Evolutionary conservation across 139 green algal genomes (phyloP).

Genomic region (Chlamydomonas urium): DNA sequence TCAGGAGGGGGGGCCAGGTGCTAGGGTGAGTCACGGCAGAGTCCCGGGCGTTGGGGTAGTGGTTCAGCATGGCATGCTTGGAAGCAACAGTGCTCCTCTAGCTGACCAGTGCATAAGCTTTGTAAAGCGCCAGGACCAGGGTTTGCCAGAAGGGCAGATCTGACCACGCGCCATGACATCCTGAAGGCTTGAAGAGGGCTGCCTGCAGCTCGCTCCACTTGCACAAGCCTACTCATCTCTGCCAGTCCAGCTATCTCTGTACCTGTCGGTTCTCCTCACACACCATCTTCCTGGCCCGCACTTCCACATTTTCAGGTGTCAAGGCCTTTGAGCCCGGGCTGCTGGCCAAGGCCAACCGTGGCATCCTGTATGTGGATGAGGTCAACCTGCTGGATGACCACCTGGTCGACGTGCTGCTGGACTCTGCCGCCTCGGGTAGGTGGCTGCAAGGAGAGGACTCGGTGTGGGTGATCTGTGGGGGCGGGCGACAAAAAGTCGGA

Average conservation of each 20-base stretch:
- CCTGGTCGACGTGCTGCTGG: constrained; percentile 80
- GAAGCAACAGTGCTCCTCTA: not conserved
- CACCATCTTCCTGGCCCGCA: no score
- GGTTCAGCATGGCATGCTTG: not conserved
- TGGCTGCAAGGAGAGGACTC: not conserved
- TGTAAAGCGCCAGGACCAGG: no score
- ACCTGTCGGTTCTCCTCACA: no score
- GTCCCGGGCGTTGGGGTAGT: not conserved
- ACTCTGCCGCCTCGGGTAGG: constrained; percentile 46
- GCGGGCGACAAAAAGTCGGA: no score
- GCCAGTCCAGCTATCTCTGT: no score
- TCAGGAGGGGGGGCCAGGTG: not conserved
- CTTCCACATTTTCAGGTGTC: constrained; percentile 26
- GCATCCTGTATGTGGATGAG: constrained; percentile 88
- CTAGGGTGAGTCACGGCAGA: not conserved
- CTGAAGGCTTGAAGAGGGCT: no score
- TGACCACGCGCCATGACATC: no score
- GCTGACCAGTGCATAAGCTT: no score
- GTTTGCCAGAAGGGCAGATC: no score
- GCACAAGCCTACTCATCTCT: no score
- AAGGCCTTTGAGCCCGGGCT: constrained; percentile 62
- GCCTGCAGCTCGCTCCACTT: no score
- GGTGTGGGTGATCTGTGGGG: no score
- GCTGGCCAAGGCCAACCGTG: constrained; percentile 80
- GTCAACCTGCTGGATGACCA: constrained; percentile 61